Evolutionary conservation across 2,329 filamentous ascomycete species (phyloP), one percentile per base, ranked within the genome.

Genomic region (Periconia sp.): DNA sequence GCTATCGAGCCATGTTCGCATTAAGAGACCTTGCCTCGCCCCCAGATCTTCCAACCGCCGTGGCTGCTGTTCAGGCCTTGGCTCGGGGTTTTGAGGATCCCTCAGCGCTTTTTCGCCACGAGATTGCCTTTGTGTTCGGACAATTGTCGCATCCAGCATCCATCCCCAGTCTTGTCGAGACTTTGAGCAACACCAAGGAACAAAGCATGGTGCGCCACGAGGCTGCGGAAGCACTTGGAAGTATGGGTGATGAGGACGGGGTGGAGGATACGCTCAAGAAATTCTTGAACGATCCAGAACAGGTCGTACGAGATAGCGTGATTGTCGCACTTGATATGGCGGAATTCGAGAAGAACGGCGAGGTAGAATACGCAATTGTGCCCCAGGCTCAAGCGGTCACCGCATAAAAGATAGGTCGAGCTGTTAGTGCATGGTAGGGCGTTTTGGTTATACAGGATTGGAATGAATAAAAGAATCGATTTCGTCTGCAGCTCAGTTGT

Each of bases 1-100:
- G 94, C 71, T 99, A 99, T 78, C 87, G 94, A 68, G 93, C 94
- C 73, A 99, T 99, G 94, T 99, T 99, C 71, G 90, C 91, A 54
- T 86, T 99, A 49, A 89, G 94, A 69, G 94, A 99, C 75, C 86
- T 99, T 49, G 92, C 92, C 19, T 97, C 92, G 3, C 94, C 94
- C 15, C 92, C 93, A 10, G 89, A 96, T 69, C 86, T 95, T 42
- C 90, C 92, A 1, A 96, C 92, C 1, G 92, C 93, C 7, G 84
- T 91, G 15, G 88, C 90, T n/a, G 93, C 94, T 17, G 84, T 99
- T 49, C 83, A 88, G 43, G 90, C 92, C 11, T 84, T 99, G 45
- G 91, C 94, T 44, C 88, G 87, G 69, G 94, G 94, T 15, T 87
- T 99, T 64, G 81, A 81, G 31, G 94, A 99, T 72, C 81, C 86